phyloP scores from a whole-genome alignment of 495 filamentous ascomycete genomes.

The Cercophora newfieldiana region DNA sequence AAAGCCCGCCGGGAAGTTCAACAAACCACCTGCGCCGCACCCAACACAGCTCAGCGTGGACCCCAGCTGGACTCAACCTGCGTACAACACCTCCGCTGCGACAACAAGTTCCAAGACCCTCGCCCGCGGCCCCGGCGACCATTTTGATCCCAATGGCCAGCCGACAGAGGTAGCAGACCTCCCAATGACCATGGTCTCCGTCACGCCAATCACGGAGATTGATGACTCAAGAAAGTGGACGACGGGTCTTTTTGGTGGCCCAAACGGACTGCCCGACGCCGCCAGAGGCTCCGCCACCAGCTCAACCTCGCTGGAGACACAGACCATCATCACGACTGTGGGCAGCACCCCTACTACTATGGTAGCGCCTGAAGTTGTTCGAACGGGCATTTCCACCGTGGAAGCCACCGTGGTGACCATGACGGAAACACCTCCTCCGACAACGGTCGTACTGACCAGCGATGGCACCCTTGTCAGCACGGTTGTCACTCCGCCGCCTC shows the following conservation, averaged over 20 bases:
- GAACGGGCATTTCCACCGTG: neutral
- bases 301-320: neutral
- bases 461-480: constrained; percentile 6
- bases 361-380: neutral
- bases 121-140: neutral
- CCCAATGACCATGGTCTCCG: too few relatives aligned
- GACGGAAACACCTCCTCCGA: neutral
- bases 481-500: neutral
- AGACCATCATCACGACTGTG: constrained; percentile 5
- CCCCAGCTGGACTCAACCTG: neutral
- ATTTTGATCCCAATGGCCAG: neutral
- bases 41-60: neutral
- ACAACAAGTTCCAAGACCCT: neutral
- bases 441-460: neutral
- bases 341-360: neutral
- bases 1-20: neutral
- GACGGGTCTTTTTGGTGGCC: neutral
- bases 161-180: neutral
- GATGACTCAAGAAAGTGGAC: too few relatives aligned
- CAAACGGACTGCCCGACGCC: too few relatives aligned
- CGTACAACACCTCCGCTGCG: neutral
- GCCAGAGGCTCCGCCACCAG: neutral
- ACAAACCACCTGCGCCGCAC: neutral
- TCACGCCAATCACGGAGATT: too few relatives aligned
- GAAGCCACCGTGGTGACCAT: neutral